Conservation (phyloP, 345 rosid genomes). For the Populus davidiana region DNA sequence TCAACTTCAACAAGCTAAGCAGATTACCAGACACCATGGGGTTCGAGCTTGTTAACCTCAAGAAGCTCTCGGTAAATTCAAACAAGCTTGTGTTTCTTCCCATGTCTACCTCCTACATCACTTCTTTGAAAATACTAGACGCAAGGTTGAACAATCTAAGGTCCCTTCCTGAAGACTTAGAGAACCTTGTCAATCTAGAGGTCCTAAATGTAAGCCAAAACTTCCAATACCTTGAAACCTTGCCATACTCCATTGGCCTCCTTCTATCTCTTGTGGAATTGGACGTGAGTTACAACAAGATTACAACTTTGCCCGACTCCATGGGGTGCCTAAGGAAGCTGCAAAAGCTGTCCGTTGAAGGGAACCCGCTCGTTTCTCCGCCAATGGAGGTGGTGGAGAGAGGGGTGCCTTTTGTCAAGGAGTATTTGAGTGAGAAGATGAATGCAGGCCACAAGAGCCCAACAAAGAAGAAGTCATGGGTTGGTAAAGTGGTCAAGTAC, state of each 20-base stretch:
- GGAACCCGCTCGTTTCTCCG: conserved; percentile 77
- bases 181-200: conserved; percentile 66
- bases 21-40: conserved; percentile 70
- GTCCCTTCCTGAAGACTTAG: conserved; percentile 68
- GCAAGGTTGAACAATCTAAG: conserved; percentile 79
- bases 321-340: conserved; percentile 72
- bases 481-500: conserved; percentile 56
- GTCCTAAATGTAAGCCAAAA: conserved; percentile 79
- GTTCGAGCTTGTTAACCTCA: conserved; percentile 60
- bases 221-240: conserved; percentile 57
- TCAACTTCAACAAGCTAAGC: conserved; percentile 80
- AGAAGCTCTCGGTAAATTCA: conserved; percentile 67
- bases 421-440: conserved; percentile 65
- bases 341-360: conserved; percentile 62
- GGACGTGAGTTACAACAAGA: conserved; percentile 77
- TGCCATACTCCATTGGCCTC: conserved; percentile 69
- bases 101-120: conserved; percentile 56
- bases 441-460: conserved; percentile 34
- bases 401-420: conserved; percentile 55
- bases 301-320: conserved; percentile 59
- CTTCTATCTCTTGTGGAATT: conserved; percentile 67
- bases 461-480: conserved; percentile 64
- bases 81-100: conserved; percentile 74
- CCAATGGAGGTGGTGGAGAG: conserved; percentile 66
- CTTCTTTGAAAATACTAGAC: conserved; percentile 53